Conservation (phyloP, 768 basidiomycete species). For the Podaxis sp. region DNA sequence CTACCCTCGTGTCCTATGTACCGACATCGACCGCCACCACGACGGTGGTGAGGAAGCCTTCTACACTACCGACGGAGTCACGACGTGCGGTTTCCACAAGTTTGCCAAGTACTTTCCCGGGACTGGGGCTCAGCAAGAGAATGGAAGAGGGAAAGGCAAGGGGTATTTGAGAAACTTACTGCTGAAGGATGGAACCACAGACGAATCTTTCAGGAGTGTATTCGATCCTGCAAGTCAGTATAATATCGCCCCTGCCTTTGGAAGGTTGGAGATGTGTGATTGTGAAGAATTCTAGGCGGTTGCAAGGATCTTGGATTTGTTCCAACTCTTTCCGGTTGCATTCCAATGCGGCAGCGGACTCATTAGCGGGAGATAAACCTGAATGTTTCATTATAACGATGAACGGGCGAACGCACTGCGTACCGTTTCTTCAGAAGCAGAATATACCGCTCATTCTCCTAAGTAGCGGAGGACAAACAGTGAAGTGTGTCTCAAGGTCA, state of each 20-base stretch:
- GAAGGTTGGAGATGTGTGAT: not conserved
- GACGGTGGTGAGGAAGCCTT: constrained; percentile 99
- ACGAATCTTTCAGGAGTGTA: constrained; percentile 79
- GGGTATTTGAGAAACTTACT: constrained; percentile 93
- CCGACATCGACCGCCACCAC: constrained; percentile 98
- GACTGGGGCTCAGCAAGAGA: constrained; percentile 80
- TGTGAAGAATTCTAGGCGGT: constrained; percentile 53
- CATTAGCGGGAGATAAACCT: constrained; percentile 90
- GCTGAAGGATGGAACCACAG: constrained; percentile 89
- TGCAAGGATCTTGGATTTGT: constrained; percentile 81
- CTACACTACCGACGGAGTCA: constrained; percentile 94
- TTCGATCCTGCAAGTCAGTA: constrained; percentile 77
- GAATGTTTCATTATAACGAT: constrained; percentile 96
- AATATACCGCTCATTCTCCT: constrained; percentile 86
- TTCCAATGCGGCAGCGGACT: constrained; percentile 95
- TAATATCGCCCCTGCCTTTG: not conserved
- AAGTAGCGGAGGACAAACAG: constrained; percentile 95
- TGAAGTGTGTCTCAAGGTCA: constrained; percentile 89
- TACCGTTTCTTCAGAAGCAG: constrained; percentile 79
- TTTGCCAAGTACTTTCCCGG: constrained; percentile 95
- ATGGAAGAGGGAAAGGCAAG: constrained; percentile 77
- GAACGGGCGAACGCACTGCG: constrained; percentile 91
- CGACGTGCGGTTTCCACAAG: constrained; percentile 97
- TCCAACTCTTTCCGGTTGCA: constrained; percentile 80
- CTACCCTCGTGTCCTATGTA: constrained; percentile 85